A percentile compares a stretch with the other conserved stretches of the same genome.
Evolutionary conservation across 305 asterid species (phyloP).

Genomic region (Stenogyne calaminthoides): DNA sequence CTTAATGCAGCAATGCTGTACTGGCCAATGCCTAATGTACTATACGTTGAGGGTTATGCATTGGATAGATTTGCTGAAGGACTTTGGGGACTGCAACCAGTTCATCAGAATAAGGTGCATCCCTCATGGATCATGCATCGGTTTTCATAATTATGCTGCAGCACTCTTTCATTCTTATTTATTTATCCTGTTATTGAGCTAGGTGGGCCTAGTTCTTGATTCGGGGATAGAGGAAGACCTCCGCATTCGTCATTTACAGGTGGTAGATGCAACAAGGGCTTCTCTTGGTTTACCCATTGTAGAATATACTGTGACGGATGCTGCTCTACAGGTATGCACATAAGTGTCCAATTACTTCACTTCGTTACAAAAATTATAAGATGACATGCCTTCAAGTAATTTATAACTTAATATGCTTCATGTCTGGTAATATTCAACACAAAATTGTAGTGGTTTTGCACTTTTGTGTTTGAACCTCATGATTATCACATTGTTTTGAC

Average conservation of each 20-base stretch:
- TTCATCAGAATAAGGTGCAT: conserved; percentile 84
- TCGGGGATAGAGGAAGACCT: conserved; percentile 89
- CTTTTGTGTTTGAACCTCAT: no score
- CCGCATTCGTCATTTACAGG: conserved; percentile 82
- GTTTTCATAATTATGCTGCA: conserved; percentile 15
- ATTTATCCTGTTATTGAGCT: conserved; percentile 26
- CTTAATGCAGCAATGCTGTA: conserved; percentile 99
- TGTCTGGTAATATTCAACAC: no score
- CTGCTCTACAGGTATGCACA: conserved; percentile 67
- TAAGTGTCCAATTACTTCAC: conserved; percentile 5
- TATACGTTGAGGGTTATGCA: conserved; percentile 94
- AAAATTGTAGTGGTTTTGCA: no score
- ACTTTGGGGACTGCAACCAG: conserved; percentile 81
- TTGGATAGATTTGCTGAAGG: conserved; percentile 94
- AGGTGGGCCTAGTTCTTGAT: conserved; percentile 92
- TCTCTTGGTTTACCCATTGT: conserved; percentile 88
- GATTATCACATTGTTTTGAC: no score
- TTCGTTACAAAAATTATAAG: not conserved
- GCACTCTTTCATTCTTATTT: conserved; percentile 9
- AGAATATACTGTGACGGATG: conserved; percentile 74
- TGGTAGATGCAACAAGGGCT: conserved; percentile 89
- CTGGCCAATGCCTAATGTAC: conserved; percentile 89
- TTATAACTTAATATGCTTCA: no score
- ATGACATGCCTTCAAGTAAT: no score
- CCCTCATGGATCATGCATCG: not conserved